A percentile compares a stretch with the other conserved stretches of the same genome.
Conservation (phyloP, 2,329 filamentous ascomycete genomes). For the Fusarium avenaceum region DNA sequence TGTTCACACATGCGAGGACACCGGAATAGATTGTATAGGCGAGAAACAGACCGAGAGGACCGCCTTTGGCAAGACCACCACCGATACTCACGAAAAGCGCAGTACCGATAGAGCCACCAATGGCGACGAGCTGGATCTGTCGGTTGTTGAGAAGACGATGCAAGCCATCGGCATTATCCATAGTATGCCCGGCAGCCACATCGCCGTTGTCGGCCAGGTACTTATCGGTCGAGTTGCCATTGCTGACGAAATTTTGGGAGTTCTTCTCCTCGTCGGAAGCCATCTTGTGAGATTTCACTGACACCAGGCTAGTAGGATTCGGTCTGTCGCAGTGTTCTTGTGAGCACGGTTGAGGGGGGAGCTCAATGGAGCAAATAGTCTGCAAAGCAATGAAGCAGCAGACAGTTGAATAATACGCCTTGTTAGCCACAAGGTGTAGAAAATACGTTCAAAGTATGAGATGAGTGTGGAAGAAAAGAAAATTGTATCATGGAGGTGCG, state of each 20-base stretch:
- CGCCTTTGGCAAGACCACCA: conserved; percentile 62
- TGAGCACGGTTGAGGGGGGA: conserved; percentile 18
- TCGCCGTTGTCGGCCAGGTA: conserved; percentile 46
- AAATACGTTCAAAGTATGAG: conserved; percentile 15
- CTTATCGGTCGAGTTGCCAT: conserved; percentile 44
- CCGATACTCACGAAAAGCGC: conserved; percentile 74
- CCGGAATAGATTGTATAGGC: conserved; percentile 69
- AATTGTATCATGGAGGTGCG: conserved; percentile 7
- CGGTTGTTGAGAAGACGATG: conserved; percentile 66
- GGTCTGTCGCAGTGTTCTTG: conserved; percentile 11
- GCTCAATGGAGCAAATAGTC: conserved; percentile 38
- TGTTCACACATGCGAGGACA: conserved; percentile 73
- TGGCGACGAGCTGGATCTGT: conserved; percentile 70
- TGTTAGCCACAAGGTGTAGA: conserved; percentile 24
- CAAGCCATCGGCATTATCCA: conserved; percentile 55
- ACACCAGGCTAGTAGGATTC: conserved; percentile 4
- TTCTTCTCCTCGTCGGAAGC: conserved; percentile 48
- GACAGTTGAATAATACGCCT: conserved; percentile 24
- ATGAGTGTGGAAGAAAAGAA: neutral
- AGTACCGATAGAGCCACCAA: conserved; percentile 70
- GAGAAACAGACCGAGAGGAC: conserved; percentile 66
- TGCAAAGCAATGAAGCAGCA: conserved; percentile 46
- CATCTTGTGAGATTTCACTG: conserved; percentile 38
- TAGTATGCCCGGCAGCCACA: conserved; percentile 41
- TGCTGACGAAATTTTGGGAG: conserved; percentile 49